A percentile compares a stretch with the other conserved stretches of the same genome.
phyloP scores from a whole-genome alignment of 305 asterid species.

The Ilex paraguariensis region DNA sequence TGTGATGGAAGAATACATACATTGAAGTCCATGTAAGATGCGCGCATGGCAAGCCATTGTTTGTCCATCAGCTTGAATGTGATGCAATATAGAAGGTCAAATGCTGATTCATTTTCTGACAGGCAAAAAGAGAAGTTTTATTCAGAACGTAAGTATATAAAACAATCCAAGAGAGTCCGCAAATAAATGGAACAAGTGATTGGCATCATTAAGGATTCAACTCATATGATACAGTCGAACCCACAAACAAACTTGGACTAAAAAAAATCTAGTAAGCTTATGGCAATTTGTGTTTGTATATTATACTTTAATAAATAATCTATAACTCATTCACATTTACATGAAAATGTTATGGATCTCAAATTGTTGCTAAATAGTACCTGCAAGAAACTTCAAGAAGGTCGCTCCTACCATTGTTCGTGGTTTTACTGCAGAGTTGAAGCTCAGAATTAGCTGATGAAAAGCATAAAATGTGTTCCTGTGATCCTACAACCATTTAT shows the following conservation, averaged over 20 bases:
- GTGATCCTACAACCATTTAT: no score
- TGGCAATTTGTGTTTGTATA: no score
- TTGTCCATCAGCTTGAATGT: conserved; percentile 97
- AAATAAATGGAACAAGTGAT: no score
- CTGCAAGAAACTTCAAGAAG: conserved; percentile 88
- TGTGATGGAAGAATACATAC: conserved; percentile 33
- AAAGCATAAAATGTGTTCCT: not conserved
- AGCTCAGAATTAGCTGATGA: conserved; percentile 17
- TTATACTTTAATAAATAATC: no score
- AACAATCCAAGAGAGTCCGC: no score
- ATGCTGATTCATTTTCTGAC: conserved; percentile 93
- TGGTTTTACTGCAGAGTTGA: conserved; percentile 74
- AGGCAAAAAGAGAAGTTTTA: not conserved
- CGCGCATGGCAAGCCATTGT: conserved; percentile 96
- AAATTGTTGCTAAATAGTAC: conserved; percentile 27
- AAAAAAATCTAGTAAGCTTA: no score
- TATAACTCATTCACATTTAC: no score
- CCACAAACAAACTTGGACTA: no score
- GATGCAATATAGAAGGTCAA: conserved; percentile 92
- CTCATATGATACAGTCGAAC: no score
- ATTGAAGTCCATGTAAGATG: conserved; percentile 98
- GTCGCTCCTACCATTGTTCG: conserved; percentile 82
- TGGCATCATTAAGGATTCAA: no score
- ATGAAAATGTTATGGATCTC: no score
- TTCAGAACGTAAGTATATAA: no score